Base-by-base conservation (phyloP, 331 rosid species). In the Malus hybrid region DNA sequence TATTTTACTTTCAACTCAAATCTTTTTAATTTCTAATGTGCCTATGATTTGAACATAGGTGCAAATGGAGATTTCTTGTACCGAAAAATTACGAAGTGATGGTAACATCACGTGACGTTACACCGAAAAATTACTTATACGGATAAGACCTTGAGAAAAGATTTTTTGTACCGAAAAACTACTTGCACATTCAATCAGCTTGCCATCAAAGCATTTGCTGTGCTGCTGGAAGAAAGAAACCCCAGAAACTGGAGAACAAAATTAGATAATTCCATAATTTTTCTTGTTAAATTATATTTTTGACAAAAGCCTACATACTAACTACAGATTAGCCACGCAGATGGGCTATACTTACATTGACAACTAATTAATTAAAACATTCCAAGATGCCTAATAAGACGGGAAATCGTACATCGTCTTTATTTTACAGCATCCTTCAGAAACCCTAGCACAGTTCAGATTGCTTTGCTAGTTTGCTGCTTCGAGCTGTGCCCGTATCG, bases 391-490 rank as follows among this genome's bases (percentile, higher is more conserved):
- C 42, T 16, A 22, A 71, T 55, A 56, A 65, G 68, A 12, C n/a
- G 69, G 62, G 60, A 69, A 70, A n/a, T 22, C 27, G 7, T 71
- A 59, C 69, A 66, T n/a, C 67, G 56, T 55, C 18, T 6, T 46
- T 66, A 34, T 80, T 44, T 56, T 34, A 62, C 59, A 6, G 71
- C 57, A 32, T 39, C 61, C 24, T 60, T 32, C 18, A 10, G 27
- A 56, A 13, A 42, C 61, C 12, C 29, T 13, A 3, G 22, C 69
- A 33, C 9, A 60, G 15, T 72, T 44, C 31, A 32, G 80, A 24
- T 83, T 83, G 84, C 50, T 75, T 77, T 54, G 98, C 95, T 83
- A 87, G 42, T 77, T 77, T 54, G 99, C 95, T 86, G 81, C 93
- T 83, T 80, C 83, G 68, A 94, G 96, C 42, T 82, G 81, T 32